Conservation (phyloP, 2,329 filamentous ascomycete species). For the Clonostachys solani region DNA sequence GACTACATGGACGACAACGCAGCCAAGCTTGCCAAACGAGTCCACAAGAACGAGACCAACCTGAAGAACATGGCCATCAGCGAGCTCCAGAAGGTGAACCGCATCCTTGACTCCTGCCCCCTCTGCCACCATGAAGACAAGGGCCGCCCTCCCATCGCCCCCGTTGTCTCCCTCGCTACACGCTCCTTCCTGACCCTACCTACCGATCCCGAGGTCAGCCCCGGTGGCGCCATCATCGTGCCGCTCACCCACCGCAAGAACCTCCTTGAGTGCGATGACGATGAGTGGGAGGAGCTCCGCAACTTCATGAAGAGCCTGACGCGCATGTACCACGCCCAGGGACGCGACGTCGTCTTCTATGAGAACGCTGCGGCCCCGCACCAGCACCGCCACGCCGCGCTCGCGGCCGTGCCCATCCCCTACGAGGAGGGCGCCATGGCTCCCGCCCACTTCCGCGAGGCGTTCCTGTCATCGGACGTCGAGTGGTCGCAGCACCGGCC, state of each 20-base stretch:
- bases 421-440: conserved; percentile 88
- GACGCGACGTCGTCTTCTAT: conserved; percentile 92
- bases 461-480: conserved; percentile 80
- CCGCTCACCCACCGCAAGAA: conserved; percentile 85
- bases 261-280: conserved; percentile 95
- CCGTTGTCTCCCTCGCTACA: conserved; percentile 80
- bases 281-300: conserved; percentile 98
- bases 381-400: conserved; percentile 76
- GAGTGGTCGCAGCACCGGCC: conserved; percentile 97
- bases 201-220: conserved; percentile 81
- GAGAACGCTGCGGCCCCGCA: conserved; percentile 87
- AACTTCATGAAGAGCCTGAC: conserved; percentile 99
- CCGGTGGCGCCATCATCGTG: conserved; percentile 82
- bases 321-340: conserved; percentile 90
- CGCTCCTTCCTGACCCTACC: conserved; percentile 84
- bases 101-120: conserved; percentile 80
- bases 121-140: conserved; percentile 89
- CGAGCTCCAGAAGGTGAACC: conserved; percentile 87
- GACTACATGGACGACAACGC: conserved; percentile 99
- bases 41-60: conserved; percentile 83
- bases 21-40: conserved; percentile 77
- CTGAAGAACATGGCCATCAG: conserved; percentile 82
- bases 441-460: conserved; percentile 92
- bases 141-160: conserved; percentile 71
- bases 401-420: conserved; percentile 83